Percentiles rank a stretch among this genome's conserved stretches.
Conservation (phyloP, 2,329 filamentous ascomycete species). For the Exserohilum rostratum region DNA sequence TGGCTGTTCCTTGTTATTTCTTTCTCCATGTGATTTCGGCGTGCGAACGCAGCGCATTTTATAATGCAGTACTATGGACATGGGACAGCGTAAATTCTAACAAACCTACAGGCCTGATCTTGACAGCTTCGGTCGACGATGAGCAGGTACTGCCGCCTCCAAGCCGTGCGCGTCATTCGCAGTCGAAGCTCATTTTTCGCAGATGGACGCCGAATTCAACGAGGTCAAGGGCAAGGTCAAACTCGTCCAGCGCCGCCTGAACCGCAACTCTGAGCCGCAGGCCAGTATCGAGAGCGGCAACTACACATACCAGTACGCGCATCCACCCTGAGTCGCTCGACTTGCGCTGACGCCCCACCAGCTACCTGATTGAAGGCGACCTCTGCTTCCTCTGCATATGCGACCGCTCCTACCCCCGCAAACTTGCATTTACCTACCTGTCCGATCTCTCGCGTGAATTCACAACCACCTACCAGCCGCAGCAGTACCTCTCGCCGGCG, state of each 20-base stretch:
- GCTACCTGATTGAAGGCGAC: conserved; percentile 82
- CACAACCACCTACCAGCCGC: conserved; percentile 76
- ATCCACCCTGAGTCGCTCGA: neutral
- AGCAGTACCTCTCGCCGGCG: conserved; percentile 73
- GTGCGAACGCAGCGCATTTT: no score
- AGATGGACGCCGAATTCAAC: conserved; percentile 75
- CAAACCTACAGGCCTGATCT: conserved; percentile 74
- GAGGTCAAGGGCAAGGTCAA: conserved; percentile 93
- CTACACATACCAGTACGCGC: conserved; percentile 81
- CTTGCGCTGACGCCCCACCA: conserved; percentile 45
- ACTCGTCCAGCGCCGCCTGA: conserved; percentile 85
- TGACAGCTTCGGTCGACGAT: conserved; percentile 94
- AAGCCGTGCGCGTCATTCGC: neutral
- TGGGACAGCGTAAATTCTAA: conserved; percentile 22
- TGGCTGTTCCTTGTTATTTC: conserved; percentile 6
- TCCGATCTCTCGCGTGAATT: conserved; percentile 91
- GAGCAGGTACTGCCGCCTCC: conserved; percentile 64
- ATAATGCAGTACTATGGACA: no score
- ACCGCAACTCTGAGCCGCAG: conserved; percentile 85
- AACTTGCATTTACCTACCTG: conserved; percentile 98
- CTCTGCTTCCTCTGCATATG: conserved; percentile 94
- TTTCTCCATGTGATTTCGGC: no score
- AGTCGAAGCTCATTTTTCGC: conserved; percentile 18
- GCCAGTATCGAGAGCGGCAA: conserved; percentile 86
- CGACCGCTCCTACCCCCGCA: conserved; percentile 92